Evolutionary conservation across 768 basidiomycete genomes (phyloP), one percentile per base, ranked within the genome.

Genomic region (Solioccasus polychromus): DNA sequence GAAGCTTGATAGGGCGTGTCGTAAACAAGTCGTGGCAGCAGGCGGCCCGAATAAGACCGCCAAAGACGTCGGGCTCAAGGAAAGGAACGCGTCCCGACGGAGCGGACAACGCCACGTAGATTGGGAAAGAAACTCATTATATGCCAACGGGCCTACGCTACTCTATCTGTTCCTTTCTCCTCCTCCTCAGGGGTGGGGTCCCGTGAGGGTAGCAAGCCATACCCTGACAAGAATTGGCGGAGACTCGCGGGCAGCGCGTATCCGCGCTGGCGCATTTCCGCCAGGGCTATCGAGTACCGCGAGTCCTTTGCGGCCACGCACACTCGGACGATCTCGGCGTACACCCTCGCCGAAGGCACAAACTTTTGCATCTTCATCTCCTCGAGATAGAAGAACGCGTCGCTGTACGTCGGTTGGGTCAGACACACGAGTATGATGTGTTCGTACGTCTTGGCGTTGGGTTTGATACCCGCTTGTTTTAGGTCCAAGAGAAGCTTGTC

Each of bases 321-420:
- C 54, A 74, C 82, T 36, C 71, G 69, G 34, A 83, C 66, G 46
- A 93, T 67, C 2, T 70, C 68, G 26, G 77, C 72, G 64, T 93
- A 93, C 24, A 84, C 65, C 2, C 58, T 56, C 20, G 56, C 56
- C 9, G 77, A 62, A 1, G 91, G 88, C n/a, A 70, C 55, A 55
- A 79, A 70, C 8, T 71, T 71, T 28, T 74, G 75, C 1, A 72
- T 66, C 63, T 93, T 92, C 86, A 91, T 89, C 70, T 88, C 85
- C 61, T 92, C 90, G 25, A 95, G 74, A 65, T 89, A 92, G 59
- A 82, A 83, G 68, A 93, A 93, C 0, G 90, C 88, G 50, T 91
- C 88, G 58, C 92, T 90, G 64, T 91, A 94, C 3, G 69, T 72
- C 8, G 76, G 63, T 57, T 88, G 84, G 0, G 82, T 80, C 12